Evolutionary conservation across 306 rosid species (phyloP).

Genomic region (Begonia loranthoides): DNA sequence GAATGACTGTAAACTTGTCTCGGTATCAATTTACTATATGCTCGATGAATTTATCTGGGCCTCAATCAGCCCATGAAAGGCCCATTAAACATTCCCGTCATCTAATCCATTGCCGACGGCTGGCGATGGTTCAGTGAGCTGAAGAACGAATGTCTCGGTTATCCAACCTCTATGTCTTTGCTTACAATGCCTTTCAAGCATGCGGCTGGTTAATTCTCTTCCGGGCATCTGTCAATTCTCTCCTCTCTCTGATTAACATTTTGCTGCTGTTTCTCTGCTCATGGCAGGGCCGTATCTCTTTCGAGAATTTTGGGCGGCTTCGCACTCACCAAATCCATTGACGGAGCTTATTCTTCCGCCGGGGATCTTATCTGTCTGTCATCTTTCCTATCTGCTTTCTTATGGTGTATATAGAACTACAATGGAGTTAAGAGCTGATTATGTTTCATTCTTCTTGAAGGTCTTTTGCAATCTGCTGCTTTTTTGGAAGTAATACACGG

Average conservation of each 20-base stretch:
- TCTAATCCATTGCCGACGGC: too few species aligned
- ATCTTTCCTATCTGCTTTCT: neutral
- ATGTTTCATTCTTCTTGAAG: slow-evolving; percentile 18
- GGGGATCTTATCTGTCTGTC: slow-evolving; percentile 51
- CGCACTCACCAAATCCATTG: slow-evolving; percentile 22
- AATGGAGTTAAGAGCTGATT: too few species aligned
- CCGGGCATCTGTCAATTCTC: neutral
- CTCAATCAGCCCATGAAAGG: too few species aligned
- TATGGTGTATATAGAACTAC: too few species aligned
- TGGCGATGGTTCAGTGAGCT: too few species aligned
- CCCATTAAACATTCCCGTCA: too few species aligned
- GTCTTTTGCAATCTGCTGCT: slow-evolving; percentile 65
- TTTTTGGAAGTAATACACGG: slow-evolving; percentile 83
- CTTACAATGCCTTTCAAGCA: slow-evolving; percentile 67
- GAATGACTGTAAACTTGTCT: too few species aligned
- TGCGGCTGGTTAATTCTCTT: slow-evolving; percentile 39
- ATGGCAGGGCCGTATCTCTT: slow-evolving; percentile 49
- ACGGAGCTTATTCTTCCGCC: slow-evolving; percentile 49
- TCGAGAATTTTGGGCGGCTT: slow-evolving; percentile 25
- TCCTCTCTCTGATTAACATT: neutral
- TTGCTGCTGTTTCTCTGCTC: neutral
- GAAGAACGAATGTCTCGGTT: slow-evolving; percentile 18
- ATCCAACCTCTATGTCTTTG: slow-evolving; percentile 40
- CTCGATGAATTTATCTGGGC: too few species aligned
- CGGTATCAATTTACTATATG: too few species aligned